Evolutionary conservation across 2,329 filamentous ascomycete species (phyloP), one percentile per base, ranked within the genome.

Genomic region (Fusarium equiseti): DNA sequence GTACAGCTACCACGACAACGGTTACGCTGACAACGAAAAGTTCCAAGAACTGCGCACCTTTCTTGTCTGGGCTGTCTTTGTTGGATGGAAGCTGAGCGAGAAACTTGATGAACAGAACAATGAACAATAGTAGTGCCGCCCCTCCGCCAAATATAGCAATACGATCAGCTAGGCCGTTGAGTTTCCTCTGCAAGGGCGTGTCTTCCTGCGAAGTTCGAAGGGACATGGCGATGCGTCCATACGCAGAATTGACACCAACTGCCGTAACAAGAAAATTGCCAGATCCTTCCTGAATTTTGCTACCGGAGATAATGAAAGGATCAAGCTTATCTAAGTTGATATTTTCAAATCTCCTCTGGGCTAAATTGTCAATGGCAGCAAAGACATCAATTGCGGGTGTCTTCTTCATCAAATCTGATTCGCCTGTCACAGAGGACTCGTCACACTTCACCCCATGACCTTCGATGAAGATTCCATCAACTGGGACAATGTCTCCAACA

Each of bases 61-160:
- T 94, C 53, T 86, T 80, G 0, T 87, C 83, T 2, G 89, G 81
- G 0, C 81, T 80, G 1, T 71, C 77, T 22, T 71, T 44, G 73
- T 87, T 89, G 40, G 81, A 75, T 8, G 86, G 86, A 10, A 95
- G 84, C 16, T 85, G 80, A 38, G 87, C 90, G 26, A 93, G 82
- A 77, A 94, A 95, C 75, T 92, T 90, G 82, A 95, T 92, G 75
- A 95, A 89, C 13, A 95, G 84, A 24, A 94, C 91, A 55, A 94
- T 81, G 77, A 96, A 95, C 20, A 95, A 84, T 10, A 95, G 80
- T 16, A 92, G 79, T 48, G 92, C 92, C 31, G 92, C 90, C 59
- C 88, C 88, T 73, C 91, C 89, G 26, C 86, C 87, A 24, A 79
- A 64, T 65, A 78, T 81, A 20, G 80, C 80, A 51, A 81, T 81